Evolutionary conservation across 2,329 filamentous ascomycete genomes (phyloP), one percentile per base, ranked within the genome.

Genomic region (Paramyrothecium sp.): DNA sequence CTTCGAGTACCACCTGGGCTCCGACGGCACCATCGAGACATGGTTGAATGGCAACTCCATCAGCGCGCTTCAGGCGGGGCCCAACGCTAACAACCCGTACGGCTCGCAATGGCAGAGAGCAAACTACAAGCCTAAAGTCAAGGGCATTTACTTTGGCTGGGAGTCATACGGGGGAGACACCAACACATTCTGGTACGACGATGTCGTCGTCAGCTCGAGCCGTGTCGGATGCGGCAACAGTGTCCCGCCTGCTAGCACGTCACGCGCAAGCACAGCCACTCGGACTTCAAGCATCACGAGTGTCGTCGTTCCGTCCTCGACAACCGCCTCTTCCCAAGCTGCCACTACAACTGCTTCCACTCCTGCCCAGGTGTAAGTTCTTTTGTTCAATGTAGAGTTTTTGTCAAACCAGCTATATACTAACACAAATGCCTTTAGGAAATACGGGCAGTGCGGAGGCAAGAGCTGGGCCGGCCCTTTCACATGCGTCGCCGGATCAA

Each of bases 141-240:
- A 79, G 0, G 82, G 67, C 8, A 72, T 86, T 26, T 84, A 87
- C 70, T 87, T 87, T 60, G 84, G 84, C 0, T 87, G 84, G 84
- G 84, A 87, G 75, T 82, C 79, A 4, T 87, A 87, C 61, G 81
- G 83, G 11, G 82, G 82, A 1, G 83, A 84, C 58, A 71, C 74
- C 3, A 87, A 87, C 69, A 87, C 84, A 2, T 81, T 87, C 63
- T 86, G 83, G 83, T 87, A 85, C 60, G 84, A 87, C 61, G 84
- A 87, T 64, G 77, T 87, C 61, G 76, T 71, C 7, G 68, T 87
- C 51, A 50, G 50, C 55, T 65, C 64, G 1, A 61, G 54, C 30
- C 63, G 65, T 12, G 56, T 67, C 21, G 64, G 65, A 21, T 67
- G 65, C 11, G 51, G 51, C 19, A 53, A 30, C 49, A 51, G 13